Evolutionary conservation across 495 filamentous ascomycete species (phyloP).

Genomic region (Aspergillus avenaceus): DNA sequence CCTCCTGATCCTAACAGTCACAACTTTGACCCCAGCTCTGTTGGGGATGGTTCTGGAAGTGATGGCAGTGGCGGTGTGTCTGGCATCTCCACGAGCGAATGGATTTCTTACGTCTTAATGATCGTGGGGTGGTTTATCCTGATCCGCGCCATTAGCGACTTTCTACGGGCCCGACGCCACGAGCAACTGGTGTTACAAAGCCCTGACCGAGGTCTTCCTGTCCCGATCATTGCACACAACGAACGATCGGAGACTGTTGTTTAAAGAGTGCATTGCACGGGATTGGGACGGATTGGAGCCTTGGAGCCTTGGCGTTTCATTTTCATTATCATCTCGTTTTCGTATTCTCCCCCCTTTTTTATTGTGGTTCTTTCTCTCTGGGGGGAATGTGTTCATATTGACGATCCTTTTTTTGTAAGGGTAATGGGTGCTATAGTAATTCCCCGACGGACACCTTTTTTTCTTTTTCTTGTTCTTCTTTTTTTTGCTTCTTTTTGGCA

Average conservation of each 20-base stretch:
- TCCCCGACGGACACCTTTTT: neutral
- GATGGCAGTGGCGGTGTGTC: slow-evolving; percentile 33
- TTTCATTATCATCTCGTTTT: no score
- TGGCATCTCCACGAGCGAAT: slow-evolving; percentile 69
- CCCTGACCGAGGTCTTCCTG: slow-evolving; percentile 80
- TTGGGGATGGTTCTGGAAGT: slow-evolving; percentile 42
- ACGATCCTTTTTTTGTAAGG: slow-evolving; percentile 14
- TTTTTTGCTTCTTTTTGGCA: slow-evolving; percentile 17
- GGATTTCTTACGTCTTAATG: slow-evolving; percentile 92
- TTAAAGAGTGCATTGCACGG: slow-evolving; percentile 33
- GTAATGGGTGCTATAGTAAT: neutral
- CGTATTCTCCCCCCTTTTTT: no score
- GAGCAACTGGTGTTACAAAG: slow-evolving; percentile 92
- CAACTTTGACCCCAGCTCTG: slow-evolving; percentile 73
- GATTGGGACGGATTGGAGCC: slow-evolving; percentile 8
- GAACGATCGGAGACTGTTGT: slow-evolving; percentile 82
- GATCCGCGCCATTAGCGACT: slow-evolving; percentile 85
- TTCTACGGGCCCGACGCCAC: slow-evolving; percentile 78
- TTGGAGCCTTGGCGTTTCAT: slow-evolving; percentile 19
- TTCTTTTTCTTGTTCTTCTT: slow-evolving; percentile 5
- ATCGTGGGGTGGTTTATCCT: slow-evolving; percentile 97
- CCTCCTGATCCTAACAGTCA: slow-evolving; percentile 88
- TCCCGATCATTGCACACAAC: slow-evolving; percentile 84
- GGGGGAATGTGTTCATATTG: no score
- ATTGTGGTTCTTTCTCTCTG: slow-evolving; percentile 5